phyloP scores from a whole-genome alignment of 2,329 filamentous ascomycete species.

The Colletotrichum lindemuthianum region DNA sequence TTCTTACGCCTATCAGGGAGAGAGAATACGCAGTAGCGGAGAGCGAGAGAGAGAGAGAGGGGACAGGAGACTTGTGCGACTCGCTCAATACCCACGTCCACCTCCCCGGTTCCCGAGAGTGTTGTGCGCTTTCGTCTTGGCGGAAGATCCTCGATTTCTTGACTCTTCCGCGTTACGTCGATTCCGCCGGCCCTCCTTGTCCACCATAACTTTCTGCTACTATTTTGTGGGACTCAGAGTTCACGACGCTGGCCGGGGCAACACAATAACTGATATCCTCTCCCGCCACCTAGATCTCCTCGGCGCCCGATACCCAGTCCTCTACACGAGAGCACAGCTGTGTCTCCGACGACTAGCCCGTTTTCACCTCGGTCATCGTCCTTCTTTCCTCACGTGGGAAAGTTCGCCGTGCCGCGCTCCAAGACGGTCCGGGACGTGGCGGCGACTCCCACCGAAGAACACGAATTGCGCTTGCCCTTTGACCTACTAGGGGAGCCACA shows the following conservation, averaged over 20 bases:
- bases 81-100: slow-evolving; percentile 8
- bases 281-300: slow-evolving; percentile 53
- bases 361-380: slow-evolving; percentile 41
- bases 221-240: slow-evolving; percentile 42
- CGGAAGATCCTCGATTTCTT: slow-evolving; percentile 28
- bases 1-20: slow-evolving; percentile 18
- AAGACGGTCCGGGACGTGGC: slow-evolving; percentile 44
- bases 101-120: slow-evolving; percentile 20
- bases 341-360: slow-evolving; percentile 55
- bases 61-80: slow-evolving; percentile 1
- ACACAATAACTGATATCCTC: slow-evolving; percentile 38
- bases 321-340: slow-evolving; percentile 53
- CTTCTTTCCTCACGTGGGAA: slow-evolving; percentile 35
- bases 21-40: neutral
- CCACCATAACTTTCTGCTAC: slow-evolving; percentile 26
- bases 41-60: neutral
- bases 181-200: slow-evolving; percentile 15
- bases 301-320: slow-evolving; percentile 61
- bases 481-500: slow-evolving; percentile 37
- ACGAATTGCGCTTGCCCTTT: slow-evolving; percentile 31
- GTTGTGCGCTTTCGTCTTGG: slow-evolving; percentile 26
- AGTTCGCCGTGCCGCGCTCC: slow-evolving; percentile 42
- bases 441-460: slow-evolving; percentile 43
- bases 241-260: slow-evolving; percentile 28
- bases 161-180: slow-evolving; percentile 35